Evolutionary conservation across 108 stramenopile genomes (phyloP).

Genomic region (Cyclostephanos invisitatus): DNA sequence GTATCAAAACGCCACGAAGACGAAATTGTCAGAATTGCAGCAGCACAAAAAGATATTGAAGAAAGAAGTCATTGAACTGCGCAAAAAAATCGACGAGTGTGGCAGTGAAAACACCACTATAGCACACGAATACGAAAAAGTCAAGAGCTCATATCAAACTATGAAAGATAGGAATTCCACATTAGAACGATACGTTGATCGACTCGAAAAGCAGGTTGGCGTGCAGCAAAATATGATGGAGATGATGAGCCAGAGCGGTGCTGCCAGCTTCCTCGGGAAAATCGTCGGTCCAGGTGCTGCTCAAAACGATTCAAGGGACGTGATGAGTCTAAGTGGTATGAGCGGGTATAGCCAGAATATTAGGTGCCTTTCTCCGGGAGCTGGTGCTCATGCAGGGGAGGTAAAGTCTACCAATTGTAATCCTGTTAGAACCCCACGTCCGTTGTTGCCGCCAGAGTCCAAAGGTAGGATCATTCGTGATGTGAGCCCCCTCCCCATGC

Average conservation of each 20-base stretch:
- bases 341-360: slow-evolving; percentile 28
- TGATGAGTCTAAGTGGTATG: slow-evolving; percentile 35
- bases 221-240: slow-evolving; percentile 92
- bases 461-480: slow-evolving; percentile 16
- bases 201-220: slow-evolving; percentile 83
- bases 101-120: slow-evolving; percentile 58
- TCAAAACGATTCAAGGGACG: slow-evolving; percentile 33
- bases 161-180: slow-evolving; percentile 69
- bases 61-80: slow-evolving; percentile 83
- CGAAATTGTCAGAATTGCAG: slow-evolving; percentile 68
- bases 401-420: slow-evolving; percentile 3
- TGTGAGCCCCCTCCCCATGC: slow-evolving; percentile 28
- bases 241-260: slow-evolving; percentile 69
- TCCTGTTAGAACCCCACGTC: slow-evolving; percentile 12
- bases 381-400: slow-evolving; percentile 1
- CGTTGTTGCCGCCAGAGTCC: slow-evolving; percentile 24
- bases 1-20: slow-evolving; percentile 72
- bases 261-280: slow-evolving; percentile 46
- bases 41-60: slow-evolving; percentile 86
- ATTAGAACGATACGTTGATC: slow-evolving; percentile 77
- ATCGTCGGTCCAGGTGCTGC: slow-evolving; percentile 42
- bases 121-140: slow-evolving; percentile 59
- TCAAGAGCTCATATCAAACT: slow-evolving; percentile 56
- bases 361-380: slow-evolving; percentile 22
- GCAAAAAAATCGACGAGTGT: slow-evolving; percentile 73